Base-by-base conservation (phyloP, 2,329 filamentous ascomycete genomes). In the Cercospora sp. region DNA sequence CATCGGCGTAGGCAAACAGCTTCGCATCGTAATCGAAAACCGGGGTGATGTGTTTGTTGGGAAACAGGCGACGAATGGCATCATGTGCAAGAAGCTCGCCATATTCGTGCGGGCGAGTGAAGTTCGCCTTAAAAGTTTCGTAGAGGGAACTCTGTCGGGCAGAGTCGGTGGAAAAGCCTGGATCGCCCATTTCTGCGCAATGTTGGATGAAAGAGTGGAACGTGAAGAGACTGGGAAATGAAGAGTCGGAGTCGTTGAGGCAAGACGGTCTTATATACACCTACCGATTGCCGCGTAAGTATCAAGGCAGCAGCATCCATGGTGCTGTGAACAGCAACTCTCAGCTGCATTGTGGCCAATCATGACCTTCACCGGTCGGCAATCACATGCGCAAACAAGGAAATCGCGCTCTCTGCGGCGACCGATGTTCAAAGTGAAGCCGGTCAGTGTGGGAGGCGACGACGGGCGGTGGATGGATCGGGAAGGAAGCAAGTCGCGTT, bases 1-100 rank as follows among this genome's bases (percentile, higher is more conserved):
- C 78, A 12, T 75, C 72, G 51, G 81, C 81, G 69, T 79, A 82
- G 13, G 72, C 75, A 64, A 82, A 74, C 18, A 82, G 78, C 65
- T 79, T 65, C 12, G 45, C 70, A 18, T 64, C 33, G 20, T 30
- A 12, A 5, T 58, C 59, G 10, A 16, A 26, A 13, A 72, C 64
- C 2, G 58, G 18, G 6, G 67, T 72, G 20, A 72, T 64, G 30
- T 72, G 66, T 30, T 67, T 60, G 36, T 59, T 62, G n/a, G 66
- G 67, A 23, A 67, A 61, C 18, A 63, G 48, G 1, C 45, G 53
- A 6, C 68, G 58, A 16, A 72, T 36, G 16, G 64, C 64, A 26
- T 72, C 70, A 45, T 68, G 45, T 23, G 66, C 59, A 28, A 63
- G 60, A 2, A 72, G 63, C 36, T 70, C 70, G 9, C 60, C 51